Conservation (phyloP, 345 rosid genomes). For the Chamaenerion angustifolium region DNA sequence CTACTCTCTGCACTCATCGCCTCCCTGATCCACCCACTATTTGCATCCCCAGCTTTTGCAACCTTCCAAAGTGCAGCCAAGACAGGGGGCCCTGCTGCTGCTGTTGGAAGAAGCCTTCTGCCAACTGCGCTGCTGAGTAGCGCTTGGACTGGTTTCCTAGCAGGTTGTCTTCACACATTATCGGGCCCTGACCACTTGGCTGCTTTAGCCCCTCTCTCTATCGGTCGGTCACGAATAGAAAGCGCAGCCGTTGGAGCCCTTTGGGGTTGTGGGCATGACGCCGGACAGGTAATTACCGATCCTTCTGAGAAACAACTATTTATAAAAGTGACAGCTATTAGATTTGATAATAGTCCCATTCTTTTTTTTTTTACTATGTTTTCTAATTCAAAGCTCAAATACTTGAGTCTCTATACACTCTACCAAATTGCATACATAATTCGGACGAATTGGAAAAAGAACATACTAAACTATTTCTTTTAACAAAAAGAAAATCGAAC, state of each 20-base stretch:
- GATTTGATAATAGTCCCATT: too few relatives aligned
- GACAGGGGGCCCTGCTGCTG: conserved; percentile 30
- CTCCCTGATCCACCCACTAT: conserved; percentile 49
- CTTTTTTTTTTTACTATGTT: too few relatives aligned
- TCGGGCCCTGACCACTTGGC: conserved; percentile 99
- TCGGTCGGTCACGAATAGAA: conserved; percentile 71
- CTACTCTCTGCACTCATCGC: conserved; percentile 42
- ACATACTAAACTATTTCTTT: too few relatives aligned
- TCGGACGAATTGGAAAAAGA: too few relatives aligned
- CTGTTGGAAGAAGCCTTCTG: conserved; percentile 38
- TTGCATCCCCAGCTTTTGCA: conserved; percentile 75
- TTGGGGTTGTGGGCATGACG: conserved; percentile 98
- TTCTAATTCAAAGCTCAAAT: too few relatives aligned
- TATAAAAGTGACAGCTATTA: too few relatives aligned
- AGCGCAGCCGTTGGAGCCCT: conserved; percentile 94
- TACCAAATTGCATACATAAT: too few relatives aligned
- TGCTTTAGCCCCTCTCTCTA: conserved; percentile 91
- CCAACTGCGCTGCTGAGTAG: conserved; percentile 48
- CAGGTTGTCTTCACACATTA: conserved; percentile 86
- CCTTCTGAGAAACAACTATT: too few relatives aligned
- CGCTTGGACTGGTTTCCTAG: conserved; percentile 94
- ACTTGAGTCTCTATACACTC: too few relatives aligned
- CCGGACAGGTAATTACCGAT: conserved; percentile 56
- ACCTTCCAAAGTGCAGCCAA: conserved; percentile 54
- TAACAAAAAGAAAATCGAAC: too few relatives aligned